Base-by-base conservation (phyloP, 768 basidiomycete species). In the Mycena belliarum region DNA sequence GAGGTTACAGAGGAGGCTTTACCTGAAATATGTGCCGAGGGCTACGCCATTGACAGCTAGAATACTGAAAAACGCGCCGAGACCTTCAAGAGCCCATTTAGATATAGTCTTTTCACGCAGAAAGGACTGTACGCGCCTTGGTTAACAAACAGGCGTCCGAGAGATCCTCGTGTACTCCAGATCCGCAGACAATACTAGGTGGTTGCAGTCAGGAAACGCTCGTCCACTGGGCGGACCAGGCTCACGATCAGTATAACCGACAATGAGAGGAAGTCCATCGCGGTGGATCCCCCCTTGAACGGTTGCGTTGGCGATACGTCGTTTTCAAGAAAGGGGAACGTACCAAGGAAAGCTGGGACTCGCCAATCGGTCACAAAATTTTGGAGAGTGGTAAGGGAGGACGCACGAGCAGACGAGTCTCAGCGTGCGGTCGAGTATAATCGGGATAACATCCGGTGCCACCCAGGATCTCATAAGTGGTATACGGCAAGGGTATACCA, bases 401-500 rank as follows among this genome's bases (percentile, higher is more conserved):
- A 47, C 29, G 14, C 23, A 77, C 68, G 12, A 75, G 62, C 37
- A 70, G 53, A 18, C 65, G 74, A 66, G 72, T 68, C 20, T 63
- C 56, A 8, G 66, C 69, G 14, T 63, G 49, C 6, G 70, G 69
- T 6, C 4, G 21, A 1, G 40, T 15, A 48, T 76, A 78, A 38
- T 75, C 70, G 2, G 76, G 73, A 49, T 75, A 78, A 54, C 76
- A 78, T 6, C 76, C 76, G 0, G 72, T 73, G 1, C 66, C 68
- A 0, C 67, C 66, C 7, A 71, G 46, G 8, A 66, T 6, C 10
- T 62, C 21, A 49, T 68, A 75, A 2, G 67, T 57, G 18, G 57
- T 48, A 23, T 64, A 52, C 7, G 74, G 68, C 21, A 68, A 56
- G 11, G 61, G 47, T 3, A 60, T 55, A 43, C 71, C 61, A 18